Percentiles rank a stretch among this genome's conserved stretches.
Evolutionary conservation across 2,329 filamentous ascomycete species (phyloP).

Genomic region (Ceratocystis ficicola): DNA sequence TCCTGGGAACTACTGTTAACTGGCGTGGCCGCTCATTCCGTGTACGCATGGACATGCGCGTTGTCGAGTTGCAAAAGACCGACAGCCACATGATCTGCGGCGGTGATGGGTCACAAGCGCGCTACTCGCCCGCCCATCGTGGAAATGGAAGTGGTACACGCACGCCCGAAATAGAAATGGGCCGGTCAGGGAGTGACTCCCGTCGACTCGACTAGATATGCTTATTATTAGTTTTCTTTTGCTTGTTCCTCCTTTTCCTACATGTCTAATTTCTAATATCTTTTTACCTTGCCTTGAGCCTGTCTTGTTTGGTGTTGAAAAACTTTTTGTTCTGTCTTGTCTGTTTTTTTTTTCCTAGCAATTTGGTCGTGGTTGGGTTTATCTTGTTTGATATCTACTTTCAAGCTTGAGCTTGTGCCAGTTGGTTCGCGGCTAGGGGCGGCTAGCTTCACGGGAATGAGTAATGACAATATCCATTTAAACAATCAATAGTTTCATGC

Average conservation of each 20-base stretch:
- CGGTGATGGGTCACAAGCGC: neutral
- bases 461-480: neutral
- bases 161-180: conserved; percentile 23
- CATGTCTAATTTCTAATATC: neutral
- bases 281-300: neutral
- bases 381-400: no score
- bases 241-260: neutral
- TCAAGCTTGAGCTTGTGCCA: no score
- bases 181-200: conserved; percentile 16
- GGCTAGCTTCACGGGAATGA: neutral
- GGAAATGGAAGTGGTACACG: conserved; percentile 17
- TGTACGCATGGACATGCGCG: conserved; percentile 74
- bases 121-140: neutral
- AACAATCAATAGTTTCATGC: neutral
- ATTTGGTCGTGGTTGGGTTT: no score
- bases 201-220: conserved; percentile 19
- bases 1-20: conserved; percentile 72
- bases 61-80: conserved; percentile 36
- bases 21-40: conserved; percentile 79
- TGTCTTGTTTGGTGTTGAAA: neutral
- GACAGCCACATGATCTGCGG: neutral
- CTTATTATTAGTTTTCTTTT: neutral
- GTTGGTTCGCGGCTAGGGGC: neutral
- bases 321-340: neutral
- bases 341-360: neutral